Evolutionary conservation across 768 basidiomycete species (phyloP).

Genomic region (Macrolepiota fuliginosa): DNA sequence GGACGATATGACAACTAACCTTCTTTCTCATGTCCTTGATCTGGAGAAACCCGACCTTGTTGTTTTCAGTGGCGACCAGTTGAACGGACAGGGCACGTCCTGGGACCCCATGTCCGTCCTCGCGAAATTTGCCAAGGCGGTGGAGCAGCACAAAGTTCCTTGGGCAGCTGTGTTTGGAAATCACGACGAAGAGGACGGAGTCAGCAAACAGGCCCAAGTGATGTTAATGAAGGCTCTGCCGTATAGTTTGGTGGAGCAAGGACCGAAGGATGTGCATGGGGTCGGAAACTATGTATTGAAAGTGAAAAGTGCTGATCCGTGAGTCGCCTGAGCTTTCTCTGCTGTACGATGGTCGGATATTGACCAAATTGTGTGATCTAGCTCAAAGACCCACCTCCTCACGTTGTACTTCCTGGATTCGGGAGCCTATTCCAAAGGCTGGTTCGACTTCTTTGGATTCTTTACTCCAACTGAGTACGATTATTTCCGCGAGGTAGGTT

Average conservation of each 20-base stretch:
- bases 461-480: constrained; percentile 78
- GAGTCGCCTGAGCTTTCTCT: constrained; percentile 29
- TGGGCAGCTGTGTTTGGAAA: constrained; percentile 96
- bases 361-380: constrained; percentile 22
- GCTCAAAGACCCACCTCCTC: constrained; percentile 84
- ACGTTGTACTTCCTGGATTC: constrained; percentile 93
- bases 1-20: constrained; percentile 75
- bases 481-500: constrained; percentile 68
- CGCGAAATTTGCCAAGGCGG: constrained; percentile 82
- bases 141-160: constrained; percentile 72
- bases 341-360: neutral
- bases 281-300: constrained; percentile 91
- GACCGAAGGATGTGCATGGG: constrained; percentile 84
- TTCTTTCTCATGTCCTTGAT: constrained; percentile 71
- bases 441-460: constrained; percentile 60
- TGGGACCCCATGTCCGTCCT: constrained; percentile 90
- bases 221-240: constrained; percentile 75
- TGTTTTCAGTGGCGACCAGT: constrained; percentile 90
- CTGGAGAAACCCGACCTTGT: constrained; percentile 87
- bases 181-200: constrained; percentile 82
- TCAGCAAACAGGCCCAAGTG: constrained; percentile 60
- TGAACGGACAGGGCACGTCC: constrained; percentile 86
- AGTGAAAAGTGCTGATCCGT: constrained; percentile 82
- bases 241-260: constrained; percentile 77
- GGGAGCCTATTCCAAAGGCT: constrained; percentile 66